Evolutionary conservation across 495 filamentous ascomycete species (phyloP), one percentile per base, ranked within the genome.

Genomic region (Aspergillus biplanus): DNA sequence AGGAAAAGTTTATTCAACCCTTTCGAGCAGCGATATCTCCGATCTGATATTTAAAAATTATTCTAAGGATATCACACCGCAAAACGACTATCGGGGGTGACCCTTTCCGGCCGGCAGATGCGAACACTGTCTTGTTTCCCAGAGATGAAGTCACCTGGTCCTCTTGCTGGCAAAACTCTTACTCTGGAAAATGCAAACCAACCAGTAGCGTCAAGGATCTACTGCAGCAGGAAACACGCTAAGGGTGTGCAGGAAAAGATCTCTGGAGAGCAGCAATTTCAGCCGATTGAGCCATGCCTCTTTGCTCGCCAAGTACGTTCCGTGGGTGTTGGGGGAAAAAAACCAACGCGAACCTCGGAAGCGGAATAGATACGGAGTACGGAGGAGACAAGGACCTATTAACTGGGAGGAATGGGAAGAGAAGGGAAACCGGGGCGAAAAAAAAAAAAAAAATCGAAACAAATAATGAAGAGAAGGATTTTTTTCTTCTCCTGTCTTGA

Each of bases 181-280:
- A 15, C 39, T 44, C 39, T 12, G 16, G n/a, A 27, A 31, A 18
- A 50, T 27, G 16, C 9, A 27, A 6, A 6, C 16, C 21, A 18
- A 27, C 47, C 47, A 50, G 16, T 50, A n/a, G 47, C 47, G 16
- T 50, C 9, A 27, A 18, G 47, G n/a, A 50, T 50, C 47, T 50
- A 21, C 16, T 50, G 47, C 47, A 50, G 16, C 16, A 50, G 47
- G 27, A 18, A 9, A 50, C 7, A 12, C 47, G 47, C 47, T 31
- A 50, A 50, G 21, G 47, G 27, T n/a, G 6, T 33, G 52, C 52
- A 54, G 21, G 47, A 50, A 18, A 50, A 21, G 47, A 50, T 50
- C 47, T 31, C 47, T 50, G 47, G 47, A 50, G 47, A 50, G 21
- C 47, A 50, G 47, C 47, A 50, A 50, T 50, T 50, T 50, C 47